These are phyloP conservation scores for Picea engelmannii DNA, from an alignment of 83 land plant genomes.

Conservation along the genomic window DNA sequence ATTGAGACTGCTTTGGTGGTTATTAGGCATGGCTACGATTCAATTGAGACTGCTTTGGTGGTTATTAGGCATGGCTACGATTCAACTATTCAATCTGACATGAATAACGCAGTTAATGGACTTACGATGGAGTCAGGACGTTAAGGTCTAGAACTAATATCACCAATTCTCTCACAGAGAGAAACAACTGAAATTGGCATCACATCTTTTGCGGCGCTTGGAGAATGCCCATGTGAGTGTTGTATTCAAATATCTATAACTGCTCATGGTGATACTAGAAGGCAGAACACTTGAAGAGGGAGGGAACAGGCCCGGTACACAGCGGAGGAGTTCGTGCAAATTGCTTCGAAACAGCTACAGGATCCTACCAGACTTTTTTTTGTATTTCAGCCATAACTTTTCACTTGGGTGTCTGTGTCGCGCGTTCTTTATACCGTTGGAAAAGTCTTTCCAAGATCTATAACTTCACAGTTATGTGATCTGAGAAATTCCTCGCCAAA, in stretches of 20 bases:
- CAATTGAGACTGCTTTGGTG: slow-evolving; percentile 86
- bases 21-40: slow-evolving; percentile 65
- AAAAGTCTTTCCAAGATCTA: too few species aligned
- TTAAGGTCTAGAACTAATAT: slow-evolving; percentile 60
- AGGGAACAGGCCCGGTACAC: too few species aligned
- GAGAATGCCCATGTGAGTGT: slow-evolving; percentile 68
- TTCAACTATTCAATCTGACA: slow-evolving; percentile 58
- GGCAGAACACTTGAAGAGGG: too few species aligned
- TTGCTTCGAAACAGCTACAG: too few species aligned
- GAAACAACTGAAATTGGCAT: slow-evolving; percentile 78
- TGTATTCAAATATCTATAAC: slow-evolving; percentile 78
- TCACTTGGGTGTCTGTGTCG: too few species aligned
- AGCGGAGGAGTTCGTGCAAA: too few species aligned
- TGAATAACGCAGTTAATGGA: slow-evolving; percentile 87
- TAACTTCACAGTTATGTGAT: too few species aligned
- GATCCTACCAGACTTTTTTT: too few species aligned
- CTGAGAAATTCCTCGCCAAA: too few species aligned
- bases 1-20: slow-evolving; percentile 91
- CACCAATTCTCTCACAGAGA: slow-evolving; percentile 73
- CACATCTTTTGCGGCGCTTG: slow-evolving; percentile 78
- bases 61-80: slow-evolving; percentile 76
- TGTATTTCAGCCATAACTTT: too few species aligned
- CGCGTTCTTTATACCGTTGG: too few species aligned
- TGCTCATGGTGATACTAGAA: slow-evolving; percentile 61
- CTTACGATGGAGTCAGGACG: slow-evolving; percentile 78